Conservation (phyloP, 1,284 basidiomycete species). For the Tilletia caries region DNA sequence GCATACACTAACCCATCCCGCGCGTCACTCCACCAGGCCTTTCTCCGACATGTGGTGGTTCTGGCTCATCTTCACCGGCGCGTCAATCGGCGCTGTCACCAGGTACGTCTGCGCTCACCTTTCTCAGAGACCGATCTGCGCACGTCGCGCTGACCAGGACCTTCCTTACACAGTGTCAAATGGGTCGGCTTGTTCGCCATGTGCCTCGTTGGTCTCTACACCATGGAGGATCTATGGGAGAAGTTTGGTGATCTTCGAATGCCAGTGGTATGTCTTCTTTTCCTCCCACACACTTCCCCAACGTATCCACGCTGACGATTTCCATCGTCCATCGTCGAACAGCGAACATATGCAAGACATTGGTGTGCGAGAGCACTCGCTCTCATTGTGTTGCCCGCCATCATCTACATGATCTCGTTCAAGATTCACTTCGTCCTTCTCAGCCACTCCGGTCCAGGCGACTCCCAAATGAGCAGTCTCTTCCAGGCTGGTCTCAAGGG, state of each 20-base stretch:
- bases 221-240: conserved; percentile 95
- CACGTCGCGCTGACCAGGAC: no score
- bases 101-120: no score
- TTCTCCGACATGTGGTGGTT: conserved; percentile 96
- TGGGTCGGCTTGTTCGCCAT: conserved; percentile 95
- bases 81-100: conserved; percentile 91
- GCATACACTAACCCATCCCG: not conserved
- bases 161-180: conserved; percentile 69
- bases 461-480: conserved; percentile 95
- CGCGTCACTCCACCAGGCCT: conserved; percentile 53
- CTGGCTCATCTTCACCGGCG: conserved; percentile 84
- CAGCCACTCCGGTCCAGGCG: conserved; percentile 89
- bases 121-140: no score
- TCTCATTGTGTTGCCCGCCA: conserved; percentile 81
- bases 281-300: not conserved
- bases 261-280: conserved; percentile 66
- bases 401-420: conserved; percentile 90
- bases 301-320: not conserved
- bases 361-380: conserved; percentile 83
- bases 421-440: conserved; percentile 93
- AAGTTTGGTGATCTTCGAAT: conserved; percentile 95
- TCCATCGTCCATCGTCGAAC: not conserved
- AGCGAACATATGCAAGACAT: conserved; percentile 76
- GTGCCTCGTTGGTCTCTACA: conserved; percentile 88
- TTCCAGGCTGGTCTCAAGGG: conserved; percentile 96